Percentiles rank a stretch among this genome's conserved stretches.
Conservation (phyloP, 2,329 filamentous ascomycete genomes). For the Neofusicoccum parvum region DNA sequence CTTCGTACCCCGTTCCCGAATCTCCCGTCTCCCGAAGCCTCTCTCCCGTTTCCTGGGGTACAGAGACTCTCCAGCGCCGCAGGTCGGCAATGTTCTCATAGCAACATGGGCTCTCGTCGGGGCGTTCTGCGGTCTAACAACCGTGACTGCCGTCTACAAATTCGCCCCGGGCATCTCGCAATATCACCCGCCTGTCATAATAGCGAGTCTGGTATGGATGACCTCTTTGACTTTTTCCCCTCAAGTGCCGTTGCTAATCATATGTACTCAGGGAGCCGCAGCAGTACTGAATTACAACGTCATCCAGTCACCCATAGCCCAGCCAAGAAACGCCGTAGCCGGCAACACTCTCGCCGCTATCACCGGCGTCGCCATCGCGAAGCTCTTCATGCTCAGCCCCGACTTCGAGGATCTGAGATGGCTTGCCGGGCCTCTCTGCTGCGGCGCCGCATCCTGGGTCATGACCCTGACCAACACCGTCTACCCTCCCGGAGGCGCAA, state of each 20-base stretch:
- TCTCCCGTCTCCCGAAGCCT: conserved; percentile 64
- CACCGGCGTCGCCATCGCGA: conserved; percentile 48
- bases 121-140: conserved; percentile 46
- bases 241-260: neutral
- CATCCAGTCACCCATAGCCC: conserved; percentile 49
- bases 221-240: neutral
- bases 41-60: conserved; percentile 67
- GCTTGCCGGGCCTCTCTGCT: conserved; percentile 49
- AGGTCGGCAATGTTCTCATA: conserved; percentile 45
- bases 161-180: conserved; percentile 40
- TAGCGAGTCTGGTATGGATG: conserved; percentile 45
- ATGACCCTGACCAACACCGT: conserved; percentile 53
- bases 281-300: conserved; percentile 53
- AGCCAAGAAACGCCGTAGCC: conserved; percentile 50
- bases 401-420: conserved; percentile 44
- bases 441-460: conserved; percentile 45
- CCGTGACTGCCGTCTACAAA: conserved; percentile 46
- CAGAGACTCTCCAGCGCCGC: conserved; percentile 38
- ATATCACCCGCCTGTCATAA: conserved; percentile 46
- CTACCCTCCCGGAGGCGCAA: conserved; percentile 54
- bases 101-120: conserved; percentile 48
- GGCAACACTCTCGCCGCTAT: conserved; percentile 50
- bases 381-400: conserved; percentile 45
- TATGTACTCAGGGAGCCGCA: conserved; percentile 43
- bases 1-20: conserved; percentile 66